A percentile compares a stretch with the other conserved stretches of the same genome.
These are phyloP conservation scores for Exidia glandulosa DNA, from an alignment of 768 basidiomycete genomes.

Conservation along the genomic window DNA sequence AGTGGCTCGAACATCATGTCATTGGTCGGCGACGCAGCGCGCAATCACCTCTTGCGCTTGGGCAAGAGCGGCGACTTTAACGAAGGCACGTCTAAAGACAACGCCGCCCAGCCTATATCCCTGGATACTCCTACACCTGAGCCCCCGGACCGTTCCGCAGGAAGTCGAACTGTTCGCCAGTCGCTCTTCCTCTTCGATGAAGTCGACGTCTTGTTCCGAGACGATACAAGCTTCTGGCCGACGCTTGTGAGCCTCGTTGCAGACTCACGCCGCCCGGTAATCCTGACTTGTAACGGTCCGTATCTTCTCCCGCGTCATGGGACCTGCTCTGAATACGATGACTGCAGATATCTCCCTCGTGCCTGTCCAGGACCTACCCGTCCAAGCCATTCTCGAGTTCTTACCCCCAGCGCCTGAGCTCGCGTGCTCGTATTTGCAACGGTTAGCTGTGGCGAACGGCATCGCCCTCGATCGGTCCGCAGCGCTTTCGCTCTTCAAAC, in stretches of 20 bases:
- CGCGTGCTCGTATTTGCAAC: constrained; percentile 58
- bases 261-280: constrained; percentile 75
- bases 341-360: constrained; percentile 57
- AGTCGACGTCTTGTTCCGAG: constrained; percentile 84
- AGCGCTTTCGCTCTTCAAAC: constrained; percentile 37
- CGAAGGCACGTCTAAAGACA: neutral
- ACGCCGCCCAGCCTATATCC: neutral
- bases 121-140: neutral
- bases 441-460: constrained; percentile 48
- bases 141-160: neutral
- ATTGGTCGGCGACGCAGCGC: constrained; percentile 86
- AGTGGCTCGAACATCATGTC: constrained; percentile 66
- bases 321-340: constrained; percentile 2
- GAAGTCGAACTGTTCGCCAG: constrained; percentile 43
- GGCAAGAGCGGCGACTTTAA: neutral
- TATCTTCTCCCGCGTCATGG: neutral
- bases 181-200: constrained; percentile 90
- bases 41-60: constrained; percentile 67
- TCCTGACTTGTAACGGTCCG: constrained; percentile 93
- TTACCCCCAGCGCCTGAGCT: constrained; percentile 41
- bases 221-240: constrained; percentile 80
- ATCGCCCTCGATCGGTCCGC: constrained; percentile 30
- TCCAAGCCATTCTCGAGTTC: constrained; percentile 65
- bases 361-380: constrained; percentile 60
- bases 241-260: constrained; percentile 71